A percentile compares a stretch with the other conserved stretches of the same genome.
Evolutionary conservation across 1,139 yeast genomes (phyloP).

Genomic region (Yamadazyma mexicana): DNA sequence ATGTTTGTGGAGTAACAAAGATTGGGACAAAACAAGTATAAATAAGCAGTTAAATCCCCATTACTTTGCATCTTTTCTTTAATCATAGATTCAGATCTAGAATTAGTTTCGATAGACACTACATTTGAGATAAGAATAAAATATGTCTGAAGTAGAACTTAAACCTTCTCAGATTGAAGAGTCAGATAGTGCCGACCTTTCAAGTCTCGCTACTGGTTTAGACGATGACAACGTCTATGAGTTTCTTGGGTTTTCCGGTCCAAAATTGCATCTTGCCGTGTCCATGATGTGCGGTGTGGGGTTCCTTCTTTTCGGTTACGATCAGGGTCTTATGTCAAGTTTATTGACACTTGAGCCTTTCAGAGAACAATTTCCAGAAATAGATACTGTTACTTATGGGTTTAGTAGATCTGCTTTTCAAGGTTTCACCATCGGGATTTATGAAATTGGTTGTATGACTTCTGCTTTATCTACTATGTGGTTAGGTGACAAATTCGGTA

Average conservation of each 20-base stretch:
- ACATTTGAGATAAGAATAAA: neutral
- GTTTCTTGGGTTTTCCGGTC: slow-evolving; percentile 28
- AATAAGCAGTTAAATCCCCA: neutral
- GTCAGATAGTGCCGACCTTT: neutral
- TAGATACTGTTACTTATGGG: slow-evolving; percentile 24
- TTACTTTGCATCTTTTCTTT: too few species aligned
- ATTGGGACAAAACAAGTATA: neutral
- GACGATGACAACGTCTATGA: slow-evolving; percentile 18
- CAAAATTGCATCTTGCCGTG: slow-evolving; percentile 25
- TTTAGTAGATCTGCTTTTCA: slow-evolving; percentile 28
- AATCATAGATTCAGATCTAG: too few species aligned
- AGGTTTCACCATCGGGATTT: slow-evolving; percentile 36
- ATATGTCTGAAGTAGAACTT: neutral
- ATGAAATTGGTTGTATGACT: slow-evolving; percentile 39
- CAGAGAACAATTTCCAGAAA: slow-evolving; percentile 36
- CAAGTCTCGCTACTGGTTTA: neutral
- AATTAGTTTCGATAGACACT: too few species aligned
- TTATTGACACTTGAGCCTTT: slow-evolving; percentile 41
- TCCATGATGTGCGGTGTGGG: slow-evolving; percentile 33
- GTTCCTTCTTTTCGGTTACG: slow-evolving; percentile 43
- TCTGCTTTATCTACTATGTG: slow-evolving; percentile 35
- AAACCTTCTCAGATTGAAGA: neutral
- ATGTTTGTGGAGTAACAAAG: slow-evolving; percentile 1
- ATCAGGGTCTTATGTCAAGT: slow-evolving; percentile 52
- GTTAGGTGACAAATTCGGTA: slow-evolving; percentile 35